Evolutionary conservation across 108 stramenopile genomes (phyloP), one percentile per base, ranked within the genome.

Genomic region (Nannochloropsis salina): DNA sequence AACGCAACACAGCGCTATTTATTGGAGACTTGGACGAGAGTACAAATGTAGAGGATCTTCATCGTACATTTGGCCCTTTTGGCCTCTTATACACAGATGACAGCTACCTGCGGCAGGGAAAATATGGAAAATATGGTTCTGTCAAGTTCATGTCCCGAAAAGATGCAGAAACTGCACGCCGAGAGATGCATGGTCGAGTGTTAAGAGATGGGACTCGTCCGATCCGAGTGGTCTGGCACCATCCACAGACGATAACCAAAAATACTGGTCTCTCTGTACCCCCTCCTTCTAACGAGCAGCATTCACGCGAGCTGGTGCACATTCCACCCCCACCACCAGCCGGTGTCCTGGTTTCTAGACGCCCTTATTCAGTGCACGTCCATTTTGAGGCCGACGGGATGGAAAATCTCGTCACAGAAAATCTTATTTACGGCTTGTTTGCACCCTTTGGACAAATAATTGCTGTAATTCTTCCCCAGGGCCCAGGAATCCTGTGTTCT

Each of bases 1-100:
- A 88, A 81, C 84, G 84, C 42, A 88, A 88, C 84, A 84, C 87
- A 21, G 44, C 87, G 9, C 84, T 88, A 9, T 82, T 41, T 80
- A 83, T 88, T 21, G 43, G 81, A 43, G 87, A 83, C 3, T 31
- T 81, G 81, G 61, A 74, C 61, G 61, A 15, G 3, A 74, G 61
- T n/a, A 74, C 61, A 15, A 74, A 15, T 74, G n/a, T 74, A 15
- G 61, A 74, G 20, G 61, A 74, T n/a, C 61, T 74, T n/a, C 61
- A 74, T n/a, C 61, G 61, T n/a, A n/a, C 61, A 15, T 74, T 74
- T n/a, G 61, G 61, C n/a, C 61, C n/a, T n/a, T 74, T 74, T 6
- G 61, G 61, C 2, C 61, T n/a, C n/a, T 74, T 74, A n/a, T 74
- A 74, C 61, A n/a, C 15, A 74, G 2, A 74, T n/a, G 20, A 74